Conservation (phyloP, 1,284 basidiomycete species). For the Veloboletus limbatus region DNA sequence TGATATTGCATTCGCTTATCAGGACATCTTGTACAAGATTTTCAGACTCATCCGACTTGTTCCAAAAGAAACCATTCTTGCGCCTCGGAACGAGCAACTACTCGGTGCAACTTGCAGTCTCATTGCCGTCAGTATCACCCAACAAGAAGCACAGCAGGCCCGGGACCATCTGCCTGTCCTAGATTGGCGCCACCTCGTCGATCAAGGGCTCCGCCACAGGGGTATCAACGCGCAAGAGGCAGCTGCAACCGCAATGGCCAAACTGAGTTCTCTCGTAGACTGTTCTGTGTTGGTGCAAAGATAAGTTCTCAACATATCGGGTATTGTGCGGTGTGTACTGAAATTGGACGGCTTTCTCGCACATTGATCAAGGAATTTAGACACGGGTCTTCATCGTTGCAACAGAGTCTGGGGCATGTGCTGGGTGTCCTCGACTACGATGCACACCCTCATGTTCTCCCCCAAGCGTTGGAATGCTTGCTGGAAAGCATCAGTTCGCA, state of each 20-base stretch:
- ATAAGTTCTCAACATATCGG: conserved; percentile 46
- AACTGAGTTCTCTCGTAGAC: conserved; percentile 66
- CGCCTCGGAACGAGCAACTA: conserved; percentile 72
- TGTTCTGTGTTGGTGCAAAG: conserved; percentile 62
- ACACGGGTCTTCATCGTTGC: conserved; percentile 51
- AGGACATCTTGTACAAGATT: conserved; percentile 39
- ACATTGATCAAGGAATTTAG: conserved; percentile 71
- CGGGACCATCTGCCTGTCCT: conserved; percentile 42
- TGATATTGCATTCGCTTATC: conserved; percentile 5
- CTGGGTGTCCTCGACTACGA: conserved; percentile 74
- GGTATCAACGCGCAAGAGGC: conserved; percentile 70
- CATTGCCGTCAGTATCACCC: conserved; percentile 64
- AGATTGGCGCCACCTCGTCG: conserved; percentile 68
- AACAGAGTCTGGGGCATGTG: conserved; percentile 77
- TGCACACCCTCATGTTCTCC: conserved; percentile 49
- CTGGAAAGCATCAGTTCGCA: conserved; percentile 54
- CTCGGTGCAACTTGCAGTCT: conserved; percentile 73
- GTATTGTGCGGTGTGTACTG: conserved; percentile 16
- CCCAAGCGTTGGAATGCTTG: conserved; percentile 55
- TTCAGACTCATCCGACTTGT: conserved; percentile 57
- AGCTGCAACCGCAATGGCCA: conserved; percentile 61
- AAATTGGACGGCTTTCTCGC: conserved; percentile 19
- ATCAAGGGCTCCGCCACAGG: conserved; percentile 71
- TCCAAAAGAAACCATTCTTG: conserved; percentile 56
- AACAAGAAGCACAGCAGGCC: conserved; percentile 45